phyloP scores from a whole-genome alignment of 1,139 yeast species.

The Fermentozyma sake region DNA sequence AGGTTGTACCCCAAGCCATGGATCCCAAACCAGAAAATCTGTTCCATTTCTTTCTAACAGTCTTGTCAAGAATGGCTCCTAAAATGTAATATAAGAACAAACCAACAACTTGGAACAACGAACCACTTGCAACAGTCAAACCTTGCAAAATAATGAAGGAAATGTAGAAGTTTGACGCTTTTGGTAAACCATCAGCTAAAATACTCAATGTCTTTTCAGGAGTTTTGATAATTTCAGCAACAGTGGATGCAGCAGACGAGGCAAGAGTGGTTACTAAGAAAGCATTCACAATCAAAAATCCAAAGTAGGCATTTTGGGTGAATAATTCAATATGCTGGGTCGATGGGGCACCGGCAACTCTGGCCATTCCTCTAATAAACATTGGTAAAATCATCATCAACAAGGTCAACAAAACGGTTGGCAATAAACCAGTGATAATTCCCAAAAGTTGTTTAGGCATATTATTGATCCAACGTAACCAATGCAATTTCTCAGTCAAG shows the following conservation, averaged over 20 bases:
- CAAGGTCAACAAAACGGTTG: slow-evolving; percentile 75
- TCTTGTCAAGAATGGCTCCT: slow-evolving; percentile 65
- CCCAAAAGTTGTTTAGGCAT: slow-evolving; percentile 70
- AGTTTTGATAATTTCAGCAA: slow-evolving; percentile 57
- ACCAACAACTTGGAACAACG: slow-evolving; percentile 72
- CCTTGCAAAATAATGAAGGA: slow-evolving; percentile 78
- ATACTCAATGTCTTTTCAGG: slow-evolving; percentile 67
- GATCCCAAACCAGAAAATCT: slow-evolving; percentile 62
- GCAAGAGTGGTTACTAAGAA: slow-evolving; percentile 67
- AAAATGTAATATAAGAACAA: slow-evolving; percentile 66
- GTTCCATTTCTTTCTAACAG: slow-evolving; percentile 83
- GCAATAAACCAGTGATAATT: slow-evolving; percentile 79
- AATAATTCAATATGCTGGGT: slow-evolving; percentile 61
- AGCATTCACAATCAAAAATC: slow-evolving; percentile 65
- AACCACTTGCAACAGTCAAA: slow-evolving; percentile 73
- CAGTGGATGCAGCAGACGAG: slow-evolving; percentile 72
- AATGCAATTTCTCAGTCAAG: slow-evolving; percentile 63
- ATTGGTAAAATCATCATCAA: slow-evolving; percentile 80
- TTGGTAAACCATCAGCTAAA: slow-evolving; percentile 75
- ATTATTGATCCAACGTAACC: slow-evolving; percentile 64
- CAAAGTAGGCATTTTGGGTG: slow-evolving; percentile 74
- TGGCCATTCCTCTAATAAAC: slow-evolving; percentile 63
- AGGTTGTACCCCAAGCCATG: slow-evolving; percentile 82
- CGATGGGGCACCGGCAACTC: slow-evolving; percentile 62
- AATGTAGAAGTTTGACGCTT: slow-evolving; percentile 82